Percentiles rank a stretch among this genome's conserved stretches.
phyloP scores from a whole-genome alignment of 805 yeast genomes.

The Wickerhamiella kazuoi region DNA sequence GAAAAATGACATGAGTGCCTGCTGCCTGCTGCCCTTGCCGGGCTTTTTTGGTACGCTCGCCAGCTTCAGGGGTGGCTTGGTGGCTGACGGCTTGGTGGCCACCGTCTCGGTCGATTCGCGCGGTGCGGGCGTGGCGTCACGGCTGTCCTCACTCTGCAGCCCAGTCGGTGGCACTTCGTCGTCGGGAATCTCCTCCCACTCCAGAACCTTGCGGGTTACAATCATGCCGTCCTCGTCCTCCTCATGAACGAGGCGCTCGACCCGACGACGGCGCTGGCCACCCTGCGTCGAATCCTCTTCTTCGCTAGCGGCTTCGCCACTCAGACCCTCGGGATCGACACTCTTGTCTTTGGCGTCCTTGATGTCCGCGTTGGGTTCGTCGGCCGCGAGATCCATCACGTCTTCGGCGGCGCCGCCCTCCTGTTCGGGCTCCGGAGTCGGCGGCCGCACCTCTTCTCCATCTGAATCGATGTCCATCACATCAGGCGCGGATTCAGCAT shows the following conservation, averaged over 20 bases:
- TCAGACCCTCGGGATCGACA: no score
- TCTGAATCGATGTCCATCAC: not conserved
- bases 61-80: not conserved
- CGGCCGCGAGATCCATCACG: no score
- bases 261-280: not conserved
- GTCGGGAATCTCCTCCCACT: not conserved
- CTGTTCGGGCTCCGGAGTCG: not conserved
- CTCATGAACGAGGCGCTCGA: not conserved
- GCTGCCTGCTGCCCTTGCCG: not conserved
- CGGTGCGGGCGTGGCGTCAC: not conserved
- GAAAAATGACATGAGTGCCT: slow-evolving; percentile 3
- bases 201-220: not conserved
- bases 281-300: not conserved
- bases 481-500: no score
- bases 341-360: no score
- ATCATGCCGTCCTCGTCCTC: not conserved
- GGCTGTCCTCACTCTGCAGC: not conserved
- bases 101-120: not conserved
- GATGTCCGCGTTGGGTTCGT: no score
- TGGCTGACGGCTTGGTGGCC: not conserved
- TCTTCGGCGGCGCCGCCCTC: not conserved
- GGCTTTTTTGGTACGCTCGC: not conserved
- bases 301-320: no score
- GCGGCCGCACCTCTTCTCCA: not conserved
- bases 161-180: not conserved